A percentile compares a stretch with the other conserved stretches of the same genome.
Conservation (phyloP, 768 basidiomycete species). For the Trametopsis cervina region DNA sequence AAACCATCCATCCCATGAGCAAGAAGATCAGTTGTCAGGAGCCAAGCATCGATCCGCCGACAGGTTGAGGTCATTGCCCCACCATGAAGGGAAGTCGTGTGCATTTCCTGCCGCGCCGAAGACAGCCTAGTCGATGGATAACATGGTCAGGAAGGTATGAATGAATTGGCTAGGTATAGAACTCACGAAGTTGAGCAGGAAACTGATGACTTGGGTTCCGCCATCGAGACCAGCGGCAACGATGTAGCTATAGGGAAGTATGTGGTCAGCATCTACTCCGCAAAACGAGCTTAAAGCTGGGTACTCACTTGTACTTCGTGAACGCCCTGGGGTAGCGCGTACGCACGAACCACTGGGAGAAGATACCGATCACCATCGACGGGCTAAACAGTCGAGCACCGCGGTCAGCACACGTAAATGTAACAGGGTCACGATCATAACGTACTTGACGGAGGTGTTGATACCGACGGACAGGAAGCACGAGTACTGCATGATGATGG, state of each 20-base stretch:
- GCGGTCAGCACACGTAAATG: too few species aligned
- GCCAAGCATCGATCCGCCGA: conserved; percentile 9
- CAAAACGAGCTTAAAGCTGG: background rate
- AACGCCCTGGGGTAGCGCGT: conserved; percentile 32
- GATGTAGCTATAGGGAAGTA: conserved; percentile 30
- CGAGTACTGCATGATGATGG: conserved; percentile 31
- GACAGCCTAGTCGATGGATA: conserved; percentile 14
- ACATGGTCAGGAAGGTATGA: background rate
- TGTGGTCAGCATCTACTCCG: too few species aligned
- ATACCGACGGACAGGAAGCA: conserved; percentile 49
- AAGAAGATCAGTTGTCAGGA: conserved; percentile 10
- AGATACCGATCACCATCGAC: conserved; percentile 36
- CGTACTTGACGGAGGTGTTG: conserved; percentile 43
- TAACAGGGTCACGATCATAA: background rate
- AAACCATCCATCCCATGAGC: too few species aligned
- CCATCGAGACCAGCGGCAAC: conserved; percentile 32
- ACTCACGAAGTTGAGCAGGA: conserved; percentile 27
- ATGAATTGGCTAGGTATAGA: background rate
- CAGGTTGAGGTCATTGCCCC: conserved; percentile 10
- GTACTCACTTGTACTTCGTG: conserved; percentile 28
- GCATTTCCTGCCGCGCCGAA: conserved; percentile 23
- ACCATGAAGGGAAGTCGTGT: conserved; percentile 20
- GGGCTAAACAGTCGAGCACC: conserved; percentile 16
- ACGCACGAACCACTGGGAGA: conserved; percentile 40
- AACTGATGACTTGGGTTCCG: conserved; percentile 31